These are phyloP conservation scores for Kurtzmaniella quercitrusa DNA, from an alignment of 1,139 yeast species.

Conservation along the genomic window DNA sequence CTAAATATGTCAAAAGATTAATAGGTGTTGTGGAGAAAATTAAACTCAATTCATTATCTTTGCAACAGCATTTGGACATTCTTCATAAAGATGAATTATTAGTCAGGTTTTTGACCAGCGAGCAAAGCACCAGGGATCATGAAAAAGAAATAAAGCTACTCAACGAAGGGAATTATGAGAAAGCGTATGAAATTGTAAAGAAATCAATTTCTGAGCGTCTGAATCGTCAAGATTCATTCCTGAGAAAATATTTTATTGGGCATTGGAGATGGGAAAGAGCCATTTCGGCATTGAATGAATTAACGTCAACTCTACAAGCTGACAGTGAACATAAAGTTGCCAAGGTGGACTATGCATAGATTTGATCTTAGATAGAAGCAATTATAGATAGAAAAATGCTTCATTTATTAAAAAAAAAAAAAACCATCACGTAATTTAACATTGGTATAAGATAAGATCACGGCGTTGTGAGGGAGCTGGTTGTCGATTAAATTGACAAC, in stretches of 20 bases:
- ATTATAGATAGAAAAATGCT: background rate
- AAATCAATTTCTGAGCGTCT: background rate
- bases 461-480: background rate
- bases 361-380: background rate
- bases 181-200: constrained; percentile 1
- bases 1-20: constrained; percentile 12
- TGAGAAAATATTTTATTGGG: constrained; percentile 4
- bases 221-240: constrained; percentile 6
- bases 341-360: background rate
- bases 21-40: constrained; percentile 19
- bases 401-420: too few relatives aligned
- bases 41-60: constrained; percentile 18
- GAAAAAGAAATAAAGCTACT: constrained; percentile 11
- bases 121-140: constrained; percentile 13
- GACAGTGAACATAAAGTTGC: background rate
- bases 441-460: too few relatives aligned
- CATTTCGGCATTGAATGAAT: background rate
- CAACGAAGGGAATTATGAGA: constrained; percentile 1
- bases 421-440: too few relatives aligned
- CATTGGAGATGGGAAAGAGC: constrained; percentile 8
- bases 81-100: constrained; percentile 17
- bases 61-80: constrained; percentile 27
- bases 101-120: constrained; percentile 9
- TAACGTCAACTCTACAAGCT: background rate
- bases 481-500: background rate